Evolutionary conservation across 169 alveolate genomes (phyloP), one percentile per base, ranked within the genome.

Genomic region (Eimeria sp.): DNA sequence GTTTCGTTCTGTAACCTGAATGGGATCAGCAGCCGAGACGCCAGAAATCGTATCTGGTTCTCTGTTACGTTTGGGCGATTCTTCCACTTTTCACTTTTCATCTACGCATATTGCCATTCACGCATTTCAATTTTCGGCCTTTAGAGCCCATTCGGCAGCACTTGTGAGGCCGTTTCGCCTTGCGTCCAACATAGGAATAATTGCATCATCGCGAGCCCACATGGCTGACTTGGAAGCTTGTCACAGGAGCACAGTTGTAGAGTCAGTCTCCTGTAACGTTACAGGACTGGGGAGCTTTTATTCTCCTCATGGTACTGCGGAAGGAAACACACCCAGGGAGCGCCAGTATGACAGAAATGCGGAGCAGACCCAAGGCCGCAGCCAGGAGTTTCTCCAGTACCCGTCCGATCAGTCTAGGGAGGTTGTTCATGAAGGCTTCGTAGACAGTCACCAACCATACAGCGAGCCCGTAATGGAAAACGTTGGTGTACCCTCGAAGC

Each of bases 181-280:
- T 37, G 8, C 20, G 6, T 27, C 46, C 87, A 46, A n/a, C 58
- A 43, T 23, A 77, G 40, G 62, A 77, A 27, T 46, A 77, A 40
- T 52, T 77, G 37, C 58, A 25, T 27, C 46, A 77, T 25, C 66
- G 66, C 58, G 40, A 9, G 64, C n/a, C 46, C 66, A 43, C 87
- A 77, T 77, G 87, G 40, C 87, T 46, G 87, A 77, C 87, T 77
- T 52, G 64, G 87, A 77, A 11, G 46, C 66, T 37, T 77, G 87
- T 46, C 87, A 43, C 62, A 20, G 87, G 46, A 77, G 87, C 27
- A 77, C 87, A 27, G 46, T 77, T 52, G 87, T 77, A 49, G 87
- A 77, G 66, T 77, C 87, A 43, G 87, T 77, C 87, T 77, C 87
- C 18, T 77, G 87, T 52, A 77, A 77, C 43, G 87, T 77, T 77